These are phyloP conservation scores for Senecio squalidus DNA, from an alignment of 140 eudicot genomes.

Conservation along the genomic window DNA sequence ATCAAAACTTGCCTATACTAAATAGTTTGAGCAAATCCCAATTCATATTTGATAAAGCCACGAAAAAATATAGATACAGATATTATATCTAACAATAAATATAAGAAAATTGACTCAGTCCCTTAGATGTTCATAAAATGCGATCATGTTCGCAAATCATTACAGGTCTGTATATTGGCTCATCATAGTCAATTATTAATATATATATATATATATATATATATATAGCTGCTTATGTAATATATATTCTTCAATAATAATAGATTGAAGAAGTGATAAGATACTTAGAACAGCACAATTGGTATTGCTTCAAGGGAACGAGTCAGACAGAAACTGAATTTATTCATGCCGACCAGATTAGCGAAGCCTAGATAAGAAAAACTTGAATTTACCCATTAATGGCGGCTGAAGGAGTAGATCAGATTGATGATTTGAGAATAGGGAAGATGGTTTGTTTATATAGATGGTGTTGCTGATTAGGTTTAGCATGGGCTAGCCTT, in stretches of 20 bases:
- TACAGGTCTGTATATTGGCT: conserved; percentile 77
- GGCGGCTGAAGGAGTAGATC: too few species aligned
- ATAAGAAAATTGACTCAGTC: conserved; percentile 46
- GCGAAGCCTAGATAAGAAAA: too few species aligned
- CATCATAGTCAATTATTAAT: conserved; percentile 38
- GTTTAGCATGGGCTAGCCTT: too few species aligned
- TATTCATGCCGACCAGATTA: too few species aligned
- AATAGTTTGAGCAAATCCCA: conserved; percentile 6
- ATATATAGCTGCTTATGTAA: not conserved
- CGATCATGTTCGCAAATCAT: conserved; percentile 88
- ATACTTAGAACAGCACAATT: too few species aligned
- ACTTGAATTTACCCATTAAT: too few species aligned
- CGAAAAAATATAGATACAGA: not conserved
- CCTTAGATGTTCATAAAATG: conserved; percentile 91
- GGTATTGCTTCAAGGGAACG: too few species aligned
- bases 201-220: not conserved
- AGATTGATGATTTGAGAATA: too few species aligned
- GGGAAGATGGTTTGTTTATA: too few species aligned
- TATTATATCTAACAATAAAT: too few species aligned
- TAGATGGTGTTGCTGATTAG: too few species aligned
- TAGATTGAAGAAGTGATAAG: not conserved
- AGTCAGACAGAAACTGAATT: too few species aligned
- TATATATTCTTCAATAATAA: not conserved
- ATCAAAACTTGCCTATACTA: conserved; percentile 10
- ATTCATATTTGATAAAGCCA: conserved; percentile 17